Base-by-base conservation (phyloP, 83 land plant genomes). In the Larix sibirica region DNA sequence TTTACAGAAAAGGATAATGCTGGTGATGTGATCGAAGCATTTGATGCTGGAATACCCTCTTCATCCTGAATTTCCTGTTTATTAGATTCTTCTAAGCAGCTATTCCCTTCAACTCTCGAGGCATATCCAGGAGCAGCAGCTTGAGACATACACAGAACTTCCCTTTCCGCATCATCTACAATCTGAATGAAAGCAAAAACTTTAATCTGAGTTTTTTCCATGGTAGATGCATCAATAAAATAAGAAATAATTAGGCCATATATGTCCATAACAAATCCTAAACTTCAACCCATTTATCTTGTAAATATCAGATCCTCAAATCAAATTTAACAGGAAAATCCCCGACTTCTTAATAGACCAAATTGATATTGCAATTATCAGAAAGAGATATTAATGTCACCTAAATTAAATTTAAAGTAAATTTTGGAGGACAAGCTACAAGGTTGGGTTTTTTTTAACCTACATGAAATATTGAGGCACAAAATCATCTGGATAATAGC, bases 81-180 rank as follows among this genome's bases (percentile, higher is more conserved):
- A 36, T 10, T 18, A 24, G 58, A 33, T 74, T 82, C 83, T 59
- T 21, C 16, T 8, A 16, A 23, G 20, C n/a, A 40, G 12, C 3
- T 59, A 18, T 28, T 59, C 3, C 47, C 62, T 56, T 67, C 26
- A 23, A 33, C 59, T 73, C 54, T 20, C 6, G 47, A 42, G 20
- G 56, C 21, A 23, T 70, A 21, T 71, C 63, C 13, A 71, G 24
- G 42, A 31, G 42, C 42, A 71, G 40, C 40, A 54, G 65, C 83
- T 13, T 74, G 42, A 54, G 79, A 58, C n/a, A 70, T 74, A 54
- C 42, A 66, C 21, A 68, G 18, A 50, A 82, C 83, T 58, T 82
- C 79, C 17, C 28, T 50, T 59, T 82, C 83, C 40, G 47, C 83
- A 59, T 82, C 83, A 74, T 82, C 67, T 12, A 82, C 83, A 82